Percentiles rank a stretch among this genome's conserved stretches.
These are phyloP conservation scores for Eucalyptus pumila DNA, from an alignment of 345 rosid species.

Conservation along the genomic window DNA sequence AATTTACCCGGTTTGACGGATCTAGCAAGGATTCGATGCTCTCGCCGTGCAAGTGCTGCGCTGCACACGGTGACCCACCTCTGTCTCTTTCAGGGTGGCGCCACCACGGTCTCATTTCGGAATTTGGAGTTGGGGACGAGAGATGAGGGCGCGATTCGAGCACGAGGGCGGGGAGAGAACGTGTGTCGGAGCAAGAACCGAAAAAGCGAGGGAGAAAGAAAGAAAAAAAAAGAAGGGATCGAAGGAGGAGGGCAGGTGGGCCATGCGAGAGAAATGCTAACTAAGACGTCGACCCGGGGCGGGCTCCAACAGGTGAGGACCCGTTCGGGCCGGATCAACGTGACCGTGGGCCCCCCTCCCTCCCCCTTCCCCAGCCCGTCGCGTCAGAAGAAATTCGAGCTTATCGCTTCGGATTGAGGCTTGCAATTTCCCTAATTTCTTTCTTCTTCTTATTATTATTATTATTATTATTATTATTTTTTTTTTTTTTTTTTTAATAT, in stretches of 20 bases:
- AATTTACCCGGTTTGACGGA: rapidly evolving
- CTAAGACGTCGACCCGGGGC: background rate
- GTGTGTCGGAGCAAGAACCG: background rate
- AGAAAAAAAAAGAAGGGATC: no score
- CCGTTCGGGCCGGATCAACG: background rate
- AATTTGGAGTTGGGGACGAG: no score
- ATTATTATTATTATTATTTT: no score
- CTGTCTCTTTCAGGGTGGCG: background rate
- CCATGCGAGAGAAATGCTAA: background rate
- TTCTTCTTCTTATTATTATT: background rate
- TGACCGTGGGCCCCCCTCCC: background rate
- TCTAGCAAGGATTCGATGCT: background rate
- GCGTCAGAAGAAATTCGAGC: background rate
- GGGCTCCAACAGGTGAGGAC: background rate
- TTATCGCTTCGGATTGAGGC: background rate
- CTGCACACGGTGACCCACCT: background rate
- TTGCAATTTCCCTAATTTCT: background rate
- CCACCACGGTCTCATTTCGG: background rate
- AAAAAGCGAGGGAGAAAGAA: background rate
- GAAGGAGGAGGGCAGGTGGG: background rate
- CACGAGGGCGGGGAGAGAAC: background rate
- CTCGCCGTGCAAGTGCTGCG: background rate
- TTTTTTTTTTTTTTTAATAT: no score
- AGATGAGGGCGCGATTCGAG: background rate
- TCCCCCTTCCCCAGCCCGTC: background rate